Percentiles rank a stretch among this genome's conserved stretches.
Evolutionary conservation across 1,284 basidiomycete species (phyloP).

Genomic region (Papiliotrema laurentii): DNA sequence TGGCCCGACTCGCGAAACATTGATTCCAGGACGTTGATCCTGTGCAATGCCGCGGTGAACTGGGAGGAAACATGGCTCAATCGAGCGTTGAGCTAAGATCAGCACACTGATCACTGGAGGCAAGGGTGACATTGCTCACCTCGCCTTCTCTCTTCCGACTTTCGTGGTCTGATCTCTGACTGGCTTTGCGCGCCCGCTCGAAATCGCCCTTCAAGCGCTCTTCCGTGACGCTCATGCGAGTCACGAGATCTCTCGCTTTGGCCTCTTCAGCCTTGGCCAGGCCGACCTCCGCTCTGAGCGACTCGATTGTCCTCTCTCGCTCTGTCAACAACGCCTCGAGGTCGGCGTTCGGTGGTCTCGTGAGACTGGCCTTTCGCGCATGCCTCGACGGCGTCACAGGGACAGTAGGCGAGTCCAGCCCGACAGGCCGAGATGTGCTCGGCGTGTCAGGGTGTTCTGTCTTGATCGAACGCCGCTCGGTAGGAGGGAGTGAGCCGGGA

Average conservation of each 20-base stretch:
- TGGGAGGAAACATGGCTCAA: constrained; percentile 10
- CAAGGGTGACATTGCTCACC: constrained; percentile 17
- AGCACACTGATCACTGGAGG: not conserved
- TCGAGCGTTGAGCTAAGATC: constrained; percentile 3
- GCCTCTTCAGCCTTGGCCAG: constrained; percentile 38
- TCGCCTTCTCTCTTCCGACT: constrained; percentile 32
- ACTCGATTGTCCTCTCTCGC: constrained; percentile 37
- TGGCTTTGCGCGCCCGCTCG: constrained; percentile 23
- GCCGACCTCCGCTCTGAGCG: constrained; percentile 38
- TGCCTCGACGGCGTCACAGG: constrained; percentile 11
- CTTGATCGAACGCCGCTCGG: not conserved
- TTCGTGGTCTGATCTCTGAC: constrained; percentile 22
- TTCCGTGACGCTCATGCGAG: constrained; percentile 21
- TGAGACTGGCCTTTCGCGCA: constrained; percentile 21
- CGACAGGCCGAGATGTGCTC: not conserved
- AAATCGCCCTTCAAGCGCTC: constrained; percentile 29
- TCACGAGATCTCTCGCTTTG: constrained; percentile 34
- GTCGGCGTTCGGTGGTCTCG: constrained; percentile 19
- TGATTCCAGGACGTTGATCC: constrained; percentile 5
- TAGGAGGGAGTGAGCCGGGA: not conserved
- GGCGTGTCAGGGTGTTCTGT: not conserved
- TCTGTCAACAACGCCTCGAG: constrained; percentile 27
- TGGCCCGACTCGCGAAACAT: constrained; percentile 3
- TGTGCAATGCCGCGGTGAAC: constrained; percentile 15
- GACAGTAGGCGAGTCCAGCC: not conserved